These are phyloP conservation scores for Talaromyces amestolkiae DNA, from an alignment of 2,329 filamentous ascomycete species.

Conservation along the genomic window DNA sequence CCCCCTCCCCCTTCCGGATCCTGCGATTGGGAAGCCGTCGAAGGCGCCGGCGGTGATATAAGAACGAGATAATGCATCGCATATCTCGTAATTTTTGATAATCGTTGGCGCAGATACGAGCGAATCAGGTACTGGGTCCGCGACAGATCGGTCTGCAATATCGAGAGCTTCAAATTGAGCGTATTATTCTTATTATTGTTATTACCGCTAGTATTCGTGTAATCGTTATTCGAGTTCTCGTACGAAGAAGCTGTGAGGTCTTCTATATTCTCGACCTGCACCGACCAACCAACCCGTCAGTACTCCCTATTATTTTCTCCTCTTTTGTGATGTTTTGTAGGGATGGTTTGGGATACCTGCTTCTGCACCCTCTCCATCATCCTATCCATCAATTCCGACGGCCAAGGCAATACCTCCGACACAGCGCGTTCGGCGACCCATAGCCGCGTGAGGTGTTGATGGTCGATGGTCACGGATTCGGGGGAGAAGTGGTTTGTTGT, in stretches of 20 bases:
- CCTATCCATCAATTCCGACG: conserved; percentile 74
- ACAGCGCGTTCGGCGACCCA: conserved; percentile 92
- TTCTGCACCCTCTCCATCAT: conserved; percentile 69
- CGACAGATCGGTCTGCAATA: conserved; percentile 94
- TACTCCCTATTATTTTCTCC: not conserved
- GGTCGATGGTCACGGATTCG: conserved; percentile 56
- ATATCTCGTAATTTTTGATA: conserved; percentile 65
- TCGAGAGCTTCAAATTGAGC: conserved; percentile 87
- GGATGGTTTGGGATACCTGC: conserved; percentile 43
- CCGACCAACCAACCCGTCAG: not conserved
- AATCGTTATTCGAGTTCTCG: conserved; percentile 34
- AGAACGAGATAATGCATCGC: conserved; percentile 51
- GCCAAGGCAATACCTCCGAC: conserved; percentile 81
- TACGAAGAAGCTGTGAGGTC: conserved; percentile 49
- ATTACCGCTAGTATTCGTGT: not conserved
- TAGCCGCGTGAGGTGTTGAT: conserved; percentile 83
- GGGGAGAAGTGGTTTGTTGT: conserved; percentile 43
- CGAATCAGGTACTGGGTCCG: conserved; percentile 88
- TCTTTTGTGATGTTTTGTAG: not conserved
- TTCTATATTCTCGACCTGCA: conserved; percentile 65
- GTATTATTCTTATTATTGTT: conserved; percentile 56
- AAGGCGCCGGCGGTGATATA: conserved; percentile 24
- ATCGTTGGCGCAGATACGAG: conserved; percentile 75
- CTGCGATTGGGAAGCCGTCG: conserved; percentile 20
- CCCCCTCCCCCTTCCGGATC: not conserved